phyloP scores from a whole-genome alignment of 345 rosid species.

The Camelina sativa region DNA sequence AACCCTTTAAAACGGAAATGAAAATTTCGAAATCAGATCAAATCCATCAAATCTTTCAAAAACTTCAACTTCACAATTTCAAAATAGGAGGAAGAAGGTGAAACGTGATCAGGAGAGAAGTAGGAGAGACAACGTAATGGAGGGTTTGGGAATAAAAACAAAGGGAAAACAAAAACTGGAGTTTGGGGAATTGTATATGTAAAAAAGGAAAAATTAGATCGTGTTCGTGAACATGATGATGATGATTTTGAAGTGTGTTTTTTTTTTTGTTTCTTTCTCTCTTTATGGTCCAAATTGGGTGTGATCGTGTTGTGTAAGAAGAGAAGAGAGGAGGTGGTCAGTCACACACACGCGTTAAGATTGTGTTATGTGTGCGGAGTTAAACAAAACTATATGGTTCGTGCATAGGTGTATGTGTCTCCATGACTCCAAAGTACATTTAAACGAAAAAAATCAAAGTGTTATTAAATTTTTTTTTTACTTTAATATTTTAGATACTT shows the following conservation, averaged over 20 bases:
- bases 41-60: neutral
- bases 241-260: neutral
- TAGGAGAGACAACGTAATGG: constrained; percentile 9
- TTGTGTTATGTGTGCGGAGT: neutral
- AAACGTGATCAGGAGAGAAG: neutral
- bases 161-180: neutral
- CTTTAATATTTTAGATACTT: constrained; percentile 23
- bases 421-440: neutral
- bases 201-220: constrained; percentile 10
- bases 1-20: neutral
- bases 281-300: constrained; percentile 12
- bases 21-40: constrained; percentile 14
- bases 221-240: neutral
- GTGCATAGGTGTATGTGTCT: constrained; percentile 32
- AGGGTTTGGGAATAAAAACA: constrained; percentile 1
- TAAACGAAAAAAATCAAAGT: neutral
- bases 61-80: neutral
- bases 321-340: constrained; percentile 15
- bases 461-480: neutral
- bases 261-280: neutral
- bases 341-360: constrained; percentile 36
- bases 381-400: neutral
- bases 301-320: constrained; percentile 34
- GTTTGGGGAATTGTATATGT: neutral
- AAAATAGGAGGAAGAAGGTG: constrained; percentile 10